Conservation (phyloP, 2,329 filamentous ascomycete species). For the Fusarium sp. region DNA sequence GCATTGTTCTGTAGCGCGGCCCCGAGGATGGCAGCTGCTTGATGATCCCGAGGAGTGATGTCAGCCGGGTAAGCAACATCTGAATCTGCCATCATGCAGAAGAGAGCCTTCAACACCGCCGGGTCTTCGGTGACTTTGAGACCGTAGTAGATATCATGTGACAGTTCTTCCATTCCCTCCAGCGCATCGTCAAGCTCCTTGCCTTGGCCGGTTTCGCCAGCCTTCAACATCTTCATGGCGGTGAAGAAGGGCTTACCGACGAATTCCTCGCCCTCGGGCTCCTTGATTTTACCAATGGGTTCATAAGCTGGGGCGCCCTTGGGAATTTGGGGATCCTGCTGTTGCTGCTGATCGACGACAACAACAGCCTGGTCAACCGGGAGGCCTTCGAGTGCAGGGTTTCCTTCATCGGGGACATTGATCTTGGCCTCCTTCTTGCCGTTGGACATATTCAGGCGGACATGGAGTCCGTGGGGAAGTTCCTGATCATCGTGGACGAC, state of each 20-base stretch:
- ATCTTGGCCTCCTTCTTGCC: slow-evolving; percentile 73
- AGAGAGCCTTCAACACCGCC: slow-evolving; percentile 61
- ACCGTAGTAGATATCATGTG: slow-evolving; percentile 76
- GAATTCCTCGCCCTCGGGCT: slow-evolving; percentile 51
- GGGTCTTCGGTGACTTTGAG: slow-evolving; percentile 67
- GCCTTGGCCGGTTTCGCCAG: slow-evolving; percentile 45
- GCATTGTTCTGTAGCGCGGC: slow-evolving; percentile 72
- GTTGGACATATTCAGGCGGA: slow-evolving; percentile 71
- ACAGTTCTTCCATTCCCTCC: slow-evolving; percentile 67
- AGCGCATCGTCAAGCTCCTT: slow-evolving; percentile 60
- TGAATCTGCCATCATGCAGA: slow-evolving; percentile 61
- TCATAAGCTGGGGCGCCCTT: slow-evolving; percentile 66
- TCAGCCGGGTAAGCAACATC: slow-evolving; percentile 39
- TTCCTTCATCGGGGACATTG: slow-evolving; percentile 65
- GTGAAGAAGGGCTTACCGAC: slow-evolving; percentile 47
- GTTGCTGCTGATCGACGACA: slow-evolving; percentile 60
- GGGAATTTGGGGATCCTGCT: slow-evolving; percentile 50
- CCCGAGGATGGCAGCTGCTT: slow-evolving; percentile 66
- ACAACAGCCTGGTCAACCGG: slow-evolving; percentile 63
- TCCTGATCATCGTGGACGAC: slow-evolving; percentile 71
- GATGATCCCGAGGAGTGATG: slow-evolving; percentile 54
- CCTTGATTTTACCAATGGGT: slow-evolving; percentile 64
- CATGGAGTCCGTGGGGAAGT: slow-evolving; percentile 71
- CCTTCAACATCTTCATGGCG: slow-evolving; percentile 61
- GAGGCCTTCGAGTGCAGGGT: slow-evolving; percentile 59